Percentiles rank a stretch among this genome's conserved stretches.
Evolutionary conservation across 2,329 filamentous ascomycete genomes (phyloP).

Genomic region (Exophiala calicioides): DNA sequence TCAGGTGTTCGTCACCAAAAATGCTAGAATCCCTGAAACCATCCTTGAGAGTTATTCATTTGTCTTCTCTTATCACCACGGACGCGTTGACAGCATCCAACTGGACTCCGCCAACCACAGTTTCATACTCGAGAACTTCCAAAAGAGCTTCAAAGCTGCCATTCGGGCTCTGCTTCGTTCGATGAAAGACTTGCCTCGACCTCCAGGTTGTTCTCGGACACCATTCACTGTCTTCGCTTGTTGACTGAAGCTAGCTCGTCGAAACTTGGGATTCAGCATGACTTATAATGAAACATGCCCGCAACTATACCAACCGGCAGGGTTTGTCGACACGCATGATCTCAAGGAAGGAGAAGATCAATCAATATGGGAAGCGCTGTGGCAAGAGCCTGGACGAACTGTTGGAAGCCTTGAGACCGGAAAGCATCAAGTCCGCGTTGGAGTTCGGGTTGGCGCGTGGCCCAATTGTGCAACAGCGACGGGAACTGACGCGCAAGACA

Average conservation of each 20-base stretch:
- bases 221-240: background rate
- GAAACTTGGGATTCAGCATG: conserved; percentile 47
- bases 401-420: conserved; percentile 20
- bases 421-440: conserved; percentile 17
- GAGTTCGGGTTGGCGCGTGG: conserved; percentile 4
- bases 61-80: conserved; percentile 46
- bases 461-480: conserved; percentile 1
- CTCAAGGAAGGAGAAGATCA: conserved; percentile 8
- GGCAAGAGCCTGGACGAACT: conserved; percentile 4
- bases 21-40: conserved; percentile 38
- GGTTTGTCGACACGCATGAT: conserved; percentile 22
- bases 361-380: conserved; percentile 17
- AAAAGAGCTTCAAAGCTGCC: conserved; percentile 45
- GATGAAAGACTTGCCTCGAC: conserved; percentile 41
- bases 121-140: conserved; percentile 39
- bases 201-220: conserved; percentile 42
- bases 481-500: conserved; percentile 17
- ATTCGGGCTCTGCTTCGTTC: conserved; percentile 44
- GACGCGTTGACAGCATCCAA: conserved; percentile 36
- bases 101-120: conserved; percentile 35
- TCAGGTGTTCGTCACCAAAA: conserved; percentile 49
- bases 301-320: conserved; percentile 40
- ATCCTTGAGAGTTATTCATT: conserved; percentile 55
- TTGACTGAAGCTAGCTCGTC: conserved; percentile 20
- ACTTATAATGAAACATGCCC: conserved; percentile 47